These are phyloP conservation scores for Tricholoma flavovirens DNA, from an alignment of 768 basidiomycete genomes.

Conservation along the genomic window DNA sequence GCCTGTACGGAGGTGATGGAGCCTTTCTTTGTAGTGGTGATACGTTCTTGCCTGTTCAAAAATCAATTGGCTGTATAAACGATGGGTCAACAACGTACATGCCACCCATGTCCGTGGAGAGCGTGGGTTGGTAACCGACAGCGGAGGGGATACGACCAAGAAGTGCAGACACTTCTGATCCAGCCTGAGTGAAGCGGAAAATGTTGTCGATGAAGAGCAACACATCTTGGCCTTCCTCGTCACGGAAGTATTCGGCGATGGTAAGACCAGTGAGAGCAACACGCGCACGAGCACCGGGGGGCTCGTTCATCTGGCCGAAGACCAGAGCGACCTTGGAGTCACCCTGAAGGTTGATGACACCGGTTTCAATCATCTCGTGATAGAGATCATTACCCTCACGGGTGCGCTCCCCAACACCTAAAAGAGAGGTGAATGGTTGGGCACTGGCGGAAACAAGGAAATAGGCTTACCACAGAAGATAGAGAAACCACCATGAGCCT, in stretches of 20 bases:
- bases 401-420: constrained; percentile 99
- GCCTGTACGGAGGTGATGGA: constrained; percentile 99
- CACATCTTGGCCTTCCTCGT: constrained; percentile 99
- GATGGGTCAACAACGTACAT: constrained; percentile 54
- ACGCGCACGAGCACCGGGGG: constrained; percentile 99
- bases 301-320: constrained; percentile 99
- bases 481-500: constrained; percentile 99
- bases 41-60: constrained; percentile 87
- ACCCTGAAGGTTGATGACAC: constrained; percentile 99
- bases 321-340: constrained; percentile 99
- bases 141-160: constrained; percentile 99
- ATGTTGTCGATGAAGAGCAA: constrained; percentile 99
- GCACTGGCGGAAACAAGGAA: background rate
- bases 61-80: constrained; percentile 6
- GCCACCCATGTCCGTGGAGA: constrained; percentile 99
- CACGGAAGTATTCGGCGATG: constrained; percentile 99
- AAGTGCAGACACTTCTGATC: constrained; percentile 99
- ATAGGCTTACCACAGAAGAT: constrained; percentile 84
- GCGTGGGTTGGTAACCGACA: constrained; percentile 99
- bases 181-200: constrained; percentile 99
- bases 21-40: constrained; percentile 99
- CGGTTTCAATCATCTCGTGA: constrained; percentile 99
- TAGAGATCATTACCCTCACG: constrained; percentile 99
- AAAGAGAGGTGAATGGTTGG: constrained; percentile 1
- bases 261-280: constrained; percentile 98